Base-by-base conservation (phyloP, 2,329 filamentous ascomycete species). In the Elsinoe arachidis region DNA sequence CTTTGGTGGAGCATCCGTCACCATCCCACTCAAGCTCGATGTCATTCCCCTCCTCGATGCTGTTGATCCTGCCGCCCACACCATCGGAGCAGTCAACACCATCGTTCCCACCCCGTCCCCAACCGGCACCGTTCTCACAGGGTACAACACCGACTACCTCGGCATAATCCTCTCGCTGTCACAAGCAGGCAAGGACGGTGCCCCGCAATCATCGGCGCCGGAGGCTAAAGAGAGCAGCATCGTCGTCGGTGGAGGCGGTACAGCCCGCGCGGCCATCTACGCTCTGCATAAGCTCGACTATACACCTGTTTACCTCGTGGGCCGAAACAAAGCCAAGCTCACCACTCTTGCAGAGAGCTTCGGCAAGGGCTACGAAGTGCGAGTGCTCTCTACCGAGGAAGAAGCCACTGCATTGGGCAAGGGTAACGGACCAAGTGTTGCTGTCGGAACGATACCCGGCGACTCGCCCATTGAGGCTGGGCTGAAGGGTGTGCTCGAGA, bases 111-210 rank as follows among this genome's bases (percentile, higher is more conserved):
- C 63, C 12, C 67, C 68, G 23, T 68, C 73, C 6, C 66, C 63
- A 6, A 74, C 70, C 2, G 72, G 51, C 63, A 72, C 62, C 3
- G 59, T 65, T 26, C 81, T 97, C 2, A 71, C 88, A 14, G 93
- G 93, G 43, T 88, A 91, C 69, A 99, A 99, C 72, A 99, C 93
- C 11, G 93, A 99, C 74, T 99, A 90, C 87, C 81, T 84, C 66
- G 93, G 93, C 61, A 99, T 99, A 84, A 83, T 87, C 2, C 82
- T 87, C 63, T 85, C 88, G 2, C 80, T 99, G 17, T 82, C 80
- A 58, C 81, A 82, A 41, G 84, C 83, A 1, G 88, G 88, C 6
- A 76, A 87, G 38, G 73, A 74, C 60, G 70, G 72, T 61, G 59
- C 60, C 7, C 43, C 62, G 7, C 21, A 47, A 12, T 57, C 61